A percentile compares a stretch with the other conserved stretches of the same genome.
Evolutionary conservation across 179 eudicot species (phyloP).

Genomic region (Spergularia azorica): DNA sequence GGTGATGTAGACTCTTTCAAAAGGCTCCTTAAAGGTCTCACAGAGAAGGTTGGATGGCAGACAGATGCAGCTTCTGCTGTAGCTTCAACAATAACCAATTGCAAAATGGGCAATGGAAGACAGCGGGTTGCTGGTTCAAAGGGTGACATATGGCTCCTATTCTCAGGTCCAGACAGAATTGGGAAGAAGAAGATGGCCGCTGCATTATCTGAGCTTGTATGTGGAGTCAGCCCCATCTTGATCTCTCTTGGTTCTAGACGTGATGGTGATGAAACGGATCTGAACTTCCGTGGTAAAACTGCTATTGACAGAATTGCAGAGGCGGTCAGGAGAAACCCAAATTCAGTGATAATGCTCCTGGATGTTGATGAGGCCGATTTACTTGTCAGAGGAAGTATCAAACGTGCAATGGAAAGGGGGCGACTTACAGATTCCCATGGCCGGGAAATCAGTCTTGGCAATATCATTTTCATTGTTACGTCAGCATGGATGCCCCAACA

Average conservation of each 20-base stretch:
- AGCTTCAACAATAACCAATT: slow-evolving; percentile 67
- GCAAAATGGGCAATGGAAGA: slow-evolving; percentile 67
- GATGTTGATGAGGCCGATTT: slow-evolving; percentile 82
- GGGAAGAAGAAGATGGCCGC: slow-evolving; percentile 89
- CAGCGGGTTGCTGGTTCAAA: slow-evolving; percentile 51
- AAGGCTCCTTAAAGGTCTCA: slow-evolving; percentile 77
- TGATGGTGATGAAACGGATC: slow-evolving; percentile 54
- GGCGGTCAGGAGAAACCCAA: slow-evolving; percentile 77
- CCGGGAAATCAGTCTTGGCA: slow-evolving; percentile 88
- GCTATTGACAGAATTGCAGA: slow-evolving; percentile 76
- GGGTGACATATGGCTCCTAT: slow-evolving; percentile 81
- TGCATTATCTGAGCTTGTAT: slow-evolving; percentile 64
- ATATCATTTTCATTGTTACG: slow-evolving; percentile 71
- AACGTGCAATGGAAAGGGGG: slow-evolving; percentile 87
- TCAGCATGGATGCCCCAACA: slow-evolving; percentile 51
- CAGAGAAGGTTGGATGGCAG: slow-evolving; percentile 89
- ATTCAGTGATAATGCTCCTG: slow-evolving; percentile 74
- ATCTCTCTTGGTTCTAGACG: slow-evolving; percentile 70
- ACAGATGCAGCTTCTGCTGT: slow-evolving; percentile 78
- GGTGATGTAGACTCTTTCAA: slow-evolving; percentile 72
- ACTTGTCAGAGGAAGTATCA: slow-evolving; percentile 66
- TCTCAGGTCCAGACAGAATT: slow-evolving; percentile 72
- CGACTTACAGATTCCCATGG: slow-evolving; percentile 82
- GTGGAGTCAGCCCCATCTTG: slow-evolving; percentile 47
- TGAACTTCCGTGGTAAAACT: slow-evolving; percentile 74